These are phyloP conservation scores for Rhodotorula graminis DNA, from an alignment of 768 basidiomycete species.

Conservation along the genomic window DNA sequence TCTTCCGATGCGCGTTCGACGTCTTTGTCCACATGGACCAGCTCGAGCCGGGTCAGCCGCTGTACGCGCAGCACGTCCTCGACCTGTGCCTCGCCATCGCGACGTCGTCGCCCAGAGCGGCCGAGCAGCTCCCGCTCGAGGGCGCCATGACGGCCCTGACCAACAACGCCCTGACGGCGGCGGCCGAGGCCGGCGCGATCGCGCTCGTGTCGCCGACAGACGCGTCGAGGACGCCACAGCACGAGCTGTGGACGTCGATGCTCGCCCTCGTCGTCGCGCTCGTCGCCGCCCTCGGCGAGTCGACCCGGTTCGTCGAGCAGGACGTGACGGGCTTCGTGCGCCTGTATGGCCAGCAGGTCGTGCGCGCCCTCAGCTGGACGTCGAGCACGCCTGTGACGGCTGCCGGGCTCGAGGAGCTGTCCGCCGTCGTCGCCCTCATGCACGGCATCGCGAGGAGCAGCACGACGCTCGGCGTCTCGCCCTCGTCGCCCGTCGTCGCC, in stretches of 20 bases:
- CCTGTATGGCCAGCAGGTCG: slow-evolving; percentile 74
- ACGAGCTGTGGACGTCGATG: slow-evolving; percentile 78
- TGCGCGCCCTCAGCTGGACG: slow-evolving; percentile 72
- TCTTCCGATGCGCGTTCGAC: slow-evolving; percentile 60
- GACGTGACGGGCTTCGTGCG: slow-evolving; percentile 83
- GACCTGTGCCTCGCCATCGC: slow-evolving; percentile 82
- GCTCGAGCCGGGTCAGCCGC: slow-evolving; percentile 56
- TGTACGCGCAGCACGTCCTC: slow-evolving; percentile 59
- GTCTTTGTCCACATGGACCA: slow-evolving; percentile 30
- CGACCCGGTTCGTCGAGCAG: slow-evolving; percentile 66
- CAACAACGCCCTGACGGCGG: slow-evolving; percentile 69
- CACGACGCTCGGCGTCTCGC: slow-evolving; percentile 49
- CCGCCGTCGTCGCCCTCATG: slow-evolving; percentile 64
- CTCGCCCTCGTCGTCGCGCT: slow-evolving; percentile 71
- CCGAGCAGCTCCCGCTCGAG: slow-evolving; percentile 78
- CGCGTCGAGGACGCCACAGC: slow-evolving; percentile 52
- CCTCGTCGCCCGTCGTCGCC: slow-evolving; percentile 71
- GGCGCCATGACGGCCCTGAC: slow-evolving; percentile 76
- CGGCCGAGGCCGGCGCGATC: slow-evolving; percentile 70
- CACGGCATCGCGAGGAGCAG: slow-evolving; percentile 53
- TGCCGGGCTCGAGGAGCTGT: slow-evolving; percentile 74
- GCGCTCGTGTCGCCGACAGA: slow-evolving; percentile 64
- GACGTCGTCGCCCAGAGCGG: slow-evolving; percentile 61
- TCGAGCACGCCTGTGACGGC: slow-evolving; percentile 70
- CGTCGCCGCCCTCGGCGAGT: slow-evolving; percentile 60